Base-by-base conservation (phyloP, 495 filamentous ascomycete genomes). In the Cetradonia linearis region DNA sequence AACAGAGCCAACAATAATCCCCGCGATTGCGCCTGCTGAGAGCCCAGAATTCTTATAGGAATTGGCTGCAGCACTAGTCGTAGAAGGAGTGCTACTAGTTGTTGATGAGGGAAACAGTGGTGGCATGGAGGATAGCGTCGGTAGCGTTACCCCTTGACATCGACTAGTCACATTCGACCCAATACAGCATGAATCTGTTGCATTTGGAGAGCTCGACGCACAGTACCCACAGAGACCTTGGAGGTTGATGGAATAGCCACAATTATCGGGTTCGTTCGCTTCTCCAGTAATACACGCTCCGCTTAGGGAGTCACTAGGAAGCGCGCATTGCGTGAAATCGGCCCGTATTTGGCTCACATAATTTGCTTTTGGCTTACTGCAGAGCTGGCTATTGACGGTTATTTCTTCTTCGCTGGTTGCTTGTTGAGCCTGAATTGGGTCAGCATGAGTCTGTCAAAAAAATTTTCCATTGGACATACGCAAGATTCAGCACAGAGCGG, bases 131-230 rank as follows among this genome's bases (percentile, higher is more conserved):
- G 84, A 86, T 33, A 86, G 83, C 2, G 79, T 80, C 11, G 93
- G 94, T 34, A 99, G 76, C 31, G 81, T 73, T 34, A 99, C 86
- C 37, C 80, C 79, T 34, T 74, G 70, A 67, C 94, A 99, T 58
- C 84, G 81, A 33, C 66, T 70, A 49, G 86, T 76, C 27, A 86
- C 82, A 64, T 89, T 78, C n/a, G 91, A 83, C 65, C 83, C 87
- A 58, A 86, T 82, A 68, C 94, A 99, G 75, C 94, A 99, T 0
- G 91, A 93, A 71, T 99, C 94, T 55, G 89, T 97, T 18, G 89
- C 84, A 72, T 95, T 96, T 42, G 85, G 80, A 31, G 91, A 89
- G 66, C 86, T 91, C 14, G 82, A 75, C 31, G 78, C 78, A 71
- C 94, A 99, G 67, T 91, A 95, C 18, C 83, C 79, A 73, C 94